phyloP scores from a whole-genome alignment of 2,329 filamentous ascomycete species.

The Sarocladiaceae sp. region DNA sequence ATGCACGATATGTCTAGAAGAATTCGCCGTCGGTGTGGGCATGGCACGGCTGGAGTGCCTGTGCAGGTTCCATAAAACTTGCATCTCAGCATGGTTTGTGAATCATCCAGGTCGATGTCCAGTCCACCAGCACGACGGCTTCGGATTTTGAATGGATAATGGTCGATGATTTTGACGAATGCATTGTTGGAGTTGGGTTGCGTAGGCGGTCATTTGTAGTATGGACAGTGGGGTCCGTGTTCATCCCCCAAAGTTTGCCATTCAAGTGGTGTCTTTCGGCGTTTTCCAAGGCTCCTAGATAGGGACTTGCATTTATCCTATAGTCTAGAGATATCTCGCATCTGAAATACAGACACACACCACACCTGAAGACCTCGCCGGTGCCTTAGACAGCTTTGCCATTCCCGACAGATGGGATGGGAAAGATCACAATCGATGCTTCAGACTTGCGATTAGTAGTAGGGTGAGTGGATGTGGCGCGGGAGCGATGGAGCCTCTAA shows the following conservation, averaged over 20 bases:
- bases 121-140: slow-evolving; percentile 61
- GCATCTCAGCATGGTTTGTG: slow-evolving; percentile 60
- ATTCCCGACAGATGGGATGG: no score
- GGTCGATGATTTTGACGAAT: slow-evolving; percentile 3
- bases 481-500: neutral
- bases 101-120: slow-evolving; percentile 60
- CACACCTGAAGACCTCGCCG: no score
- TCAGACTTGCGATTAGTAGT: no score
- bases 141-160: slow-evolving; percentile 37
- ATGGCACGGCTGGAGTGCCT: slow-evolving; percentile 67
- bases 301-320: no score
- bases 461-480: neutral
- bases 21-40: slow-evolving; percentile 56
- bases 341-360: neutral
- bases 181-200: neutral
- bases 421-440: no score
- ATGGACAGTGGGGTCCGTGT: neutral
- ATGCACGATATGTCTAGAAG: slow-evolving; percentile 65
- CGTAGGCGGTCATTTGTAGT: neutral
- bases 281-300: no score
- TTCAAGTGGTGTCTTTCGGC: no score
- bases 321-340: slow-evolving; percentile 1
- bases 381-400: no score
- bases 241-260: no score
- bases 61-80: slow-evolving; percentile 58